Base-by-base conservation (phyloP, 805 yeast genomes). In the Saccharomycopsis schoenii region DNA sequence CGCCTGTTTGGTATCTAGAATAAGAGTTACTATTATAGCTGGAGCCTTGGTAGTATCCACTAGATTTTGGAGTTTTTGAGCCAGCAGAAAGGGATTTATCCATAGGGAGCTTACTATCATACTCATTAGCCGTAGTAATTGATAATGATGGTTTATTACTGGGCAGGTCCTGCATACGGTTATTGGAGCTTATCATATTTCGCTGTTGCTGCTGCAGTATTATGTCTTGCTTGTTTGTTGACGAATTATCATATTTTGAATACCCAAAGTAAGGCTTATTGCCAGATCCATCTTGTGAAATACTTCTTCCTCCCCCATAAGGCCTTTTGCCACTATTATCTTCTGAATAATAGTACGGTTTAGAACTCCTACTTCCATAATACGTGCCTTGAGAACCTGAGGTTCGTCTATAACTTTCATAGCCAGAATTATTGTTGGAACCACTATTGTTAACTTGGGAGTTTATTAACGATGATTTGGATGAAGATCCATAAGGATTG, bases 11-110 rank as follows among this genome's bases (percentile, higher is more conserved):
- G 39, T 60, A 60, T 37, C 21, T 40, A 25, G 55, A 41, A 36
- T 25, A 57, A n/a, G 42, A 42, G 14, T 54, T 47, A 41, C 52
- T 60, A 4, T 40, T 43, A 51, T 60, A 60, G 21, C 21, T 47
- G 21, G 52, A 12, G 15, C 57, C 58, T 29, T 52, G 39, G 37
- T 60, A 47, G 37, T 43, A 60, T 14, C 50, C 24, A n/a, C 55
- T 58, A 5, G 60, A 57, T 25, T 62, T 57, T n/a, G 62, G 47
- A 12, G 62, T 39, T 25, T 50, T 58, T n/a, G 34, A n/a, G 15
- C 62, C 62, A 17, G 60, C 54, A 4, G 59, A 58, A 5, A 41
- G 17, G 4, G 61, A 60, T n/a, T 43, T 58, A 29, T 61, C 64
- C 19, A 40, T 14, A 5, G 54, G 17, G 15, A 41, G 15, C 17